A percentile compares a stretch with the other conserved stretches of the same genome.
Evolutionary conservation across 2,329 filamentous ascomycete genomes (phyloP).

Genomic region (Phaeosphaeriaceae sp.): DNA sequence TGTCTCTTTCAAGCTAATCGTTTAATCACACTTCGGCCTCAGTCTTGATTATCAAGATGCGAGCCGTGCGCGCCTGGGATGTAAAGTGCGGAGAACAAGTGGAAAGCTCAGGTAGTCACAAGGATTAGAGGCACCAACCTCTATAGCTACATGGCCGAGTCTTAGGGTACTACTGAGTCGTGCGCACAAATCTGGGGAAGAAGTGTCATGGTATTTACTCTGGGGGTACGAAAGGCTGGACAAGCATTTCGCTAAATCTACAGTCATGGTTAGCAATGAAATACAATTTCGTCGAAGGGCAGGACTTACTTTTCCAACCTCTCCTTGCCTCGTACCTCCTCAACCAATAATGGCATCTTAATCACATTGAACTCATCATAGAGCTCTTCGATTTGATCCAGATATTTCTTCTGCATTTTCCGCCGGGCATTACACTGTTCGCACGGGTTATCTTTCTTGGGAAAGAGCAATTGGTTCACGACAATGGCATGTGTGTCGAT

Average conservation of each 20-base stretch:
- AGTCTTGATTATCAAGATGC: not conserved
- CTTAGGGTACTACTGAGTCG: slow-evolving; percentile 1
- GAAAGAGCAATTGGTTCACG: slow-evolving; percentile 96
- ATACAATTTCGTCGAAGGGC: not conserved
- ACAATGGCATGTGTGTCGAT: slow-evolving; percentile 98
- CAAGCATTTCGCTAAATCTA: slow-evolving; percentile 81
- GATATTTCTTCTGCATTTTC: slow-evolving; percentile 99
- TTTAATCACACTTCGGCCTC: not conserved
- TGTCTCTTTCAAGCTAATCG: not conserved
- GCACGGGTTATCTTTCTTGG: slow-evolving; percentile 81
- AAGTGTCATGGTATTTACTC: slow-evolving; percentile 26
- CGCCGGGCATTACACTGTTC: slow-evolving; percentile 93
- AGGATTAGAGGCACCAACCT: too few relatives aligned
- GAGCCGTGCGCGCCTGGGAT: not conserved
- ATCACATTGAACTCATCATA: slow-evolving; percentile 99
- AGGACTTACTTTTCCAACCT: slow-evolving; percentile 73
- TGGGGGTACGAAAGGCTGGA: slow-evolving; percentile 76
- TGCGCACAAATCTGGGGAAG: not conserved
- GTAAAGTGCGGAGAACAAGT: slow-evolving; percentile 8
- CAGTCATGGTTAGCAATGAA: slow-evolving; percentile 13
- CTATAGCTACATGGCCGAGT: too few relatives aligned
- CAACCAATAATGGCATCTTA: slow-evolving; percentile 93
- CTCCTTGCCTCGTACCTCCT: slow-evolving; percentile 95
- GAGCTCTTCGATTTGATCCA: slow-evolving; percentile 97
- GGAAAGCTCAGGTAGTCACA: slow-evolving; percentile 1